These are phyloP conservation scores for Calycina marina DNA, from an alignment of 2,329 filamentous ascomycete species.

Conservation along the genomic window DNA sequence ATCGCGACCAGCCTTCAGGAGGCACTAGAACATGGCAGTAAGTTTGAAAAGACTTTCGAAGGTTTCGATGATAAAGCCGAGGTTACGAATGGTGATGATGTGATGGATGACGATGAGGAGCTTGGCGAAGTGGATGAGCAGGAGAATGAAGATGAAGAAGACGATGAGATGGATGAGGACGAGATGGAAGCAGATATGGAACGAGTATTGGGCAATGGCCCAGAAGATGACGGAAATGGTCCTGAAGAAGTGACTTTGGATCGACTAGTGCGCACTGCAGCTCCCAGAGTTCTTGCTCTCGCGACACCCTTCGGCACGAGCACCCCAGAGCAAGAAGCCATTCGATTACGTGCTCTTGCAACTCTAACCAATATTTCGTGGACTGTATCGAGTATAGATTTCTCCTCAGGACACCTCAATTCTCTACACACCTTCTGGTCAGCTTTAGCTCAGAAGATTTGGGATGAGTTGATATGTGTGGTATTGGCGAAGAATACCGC, in stretches of 20 bases:
- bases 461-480: constrained; percentile 39
- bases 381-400: constrained; percentile 48
- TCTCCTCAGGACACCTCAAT: constrained; percentile 35
- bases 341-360: constrained; percentile 40
- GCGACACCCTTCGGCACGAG: constrained; percentile 5
- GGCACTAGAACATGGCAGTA: constrained; percentile 31
- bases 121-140: constrained; percentile 24
- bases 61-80: constrained; percentile 21
- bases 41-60: constrained; percentile 26
- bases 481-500: constrained; percentile 45
- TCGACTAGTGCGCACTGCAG: constrained; percentile 17
- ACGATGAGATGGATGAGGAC: constrained; percentile 25
- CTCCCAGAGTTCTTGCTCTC: constrained; percentile 17
- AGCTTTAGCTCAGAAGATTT: constrained; percentile 38
- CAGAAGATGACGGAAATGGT: constrained; percentile 26
- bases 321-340: constrained; percentile 23
- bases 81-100: neutral
- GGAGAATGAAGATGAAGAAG: constrained; percentile 26
- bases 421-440: constrained; percentile 38
- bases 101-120: constrained; percentile 8
- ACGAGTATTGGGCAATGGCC: constrained; percentile 36
- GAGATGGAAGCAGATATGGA: constrained; percentile 51
- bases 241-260: constrained; percentile 18
- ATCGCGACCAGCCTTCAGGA: constrained; percentile 46
- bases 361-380: constrained; percentile 54